Percentiles rank a stretch among this genome's conserved stretches.
Conservation (phyloP, 2,329 filamentous ascomycete genomes). For the Fusarium palustre region DNA sequence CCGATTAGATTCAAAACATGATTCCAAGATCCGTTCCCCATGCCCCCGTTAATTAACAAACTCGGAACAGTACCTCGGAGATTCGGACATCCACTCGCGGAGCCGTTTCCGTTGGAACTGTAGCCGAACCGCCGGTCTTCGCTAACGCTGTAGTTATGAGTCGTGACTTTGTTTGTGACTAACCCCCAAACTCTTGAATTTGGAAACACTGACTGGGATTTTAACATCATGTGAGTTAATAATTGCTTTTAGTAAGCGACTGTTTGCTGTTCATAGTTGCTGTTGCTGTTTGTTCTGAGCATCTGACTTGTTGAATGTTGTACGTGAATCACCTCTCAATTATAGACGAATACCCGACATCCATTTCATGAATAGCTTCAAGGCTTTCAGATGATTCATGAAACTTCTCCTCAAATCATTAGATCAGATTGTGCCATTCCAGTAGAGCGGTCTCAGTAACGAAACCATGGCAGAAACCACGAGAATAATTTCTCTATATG, state of each 20-base stretch:
- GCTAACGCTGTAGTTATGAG: background rate
- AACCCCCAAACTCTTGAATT: conserved; percentile 28
- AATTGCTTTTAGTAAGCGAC: background rate
- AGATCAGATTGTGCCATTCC: too few relatives aligned
- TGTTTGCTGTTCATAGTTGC: background rate
- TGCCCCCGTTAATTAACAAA: conserved; percentile 19
- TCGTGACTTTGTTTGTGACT: background rate
- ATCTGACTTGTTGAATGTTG: background rate
- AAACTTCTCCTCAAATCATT: too few relatives aligned
- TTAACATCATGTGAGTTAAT: background rate
- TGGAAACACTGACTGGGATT: background rate
- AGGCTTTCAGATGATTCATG: too few relatives aligned
- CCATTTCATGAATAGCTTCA: background rate
- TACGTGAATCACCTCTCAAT: background rate
- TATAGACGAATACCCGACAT: background rate
- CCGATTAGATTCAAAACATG: conserved; percentile 13
- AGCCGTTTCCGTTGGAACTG: conserved; percentile 30
- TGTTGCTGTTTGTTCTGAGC: background rate
- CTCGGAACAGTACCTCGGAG: conserved; percentile 40
- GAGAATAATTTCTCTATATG: too few relatives aligned
- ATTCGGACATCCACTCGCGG: conserved; percentile 37
- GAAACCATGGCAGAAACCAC: too few relatives aligned
- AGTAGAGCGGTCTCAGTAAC: too few relatives aligned
- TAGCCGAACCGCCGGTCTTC: conserved; percentile 13
- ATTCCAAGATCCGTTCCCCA: conserved; percentile 12